A percentile compares a stretch with the other conserved stretches of the same genome.
phyloP scores from a whole-genome alignment of 768 basidiomycete genomes.

The Leccinellum luteum region DNA sequence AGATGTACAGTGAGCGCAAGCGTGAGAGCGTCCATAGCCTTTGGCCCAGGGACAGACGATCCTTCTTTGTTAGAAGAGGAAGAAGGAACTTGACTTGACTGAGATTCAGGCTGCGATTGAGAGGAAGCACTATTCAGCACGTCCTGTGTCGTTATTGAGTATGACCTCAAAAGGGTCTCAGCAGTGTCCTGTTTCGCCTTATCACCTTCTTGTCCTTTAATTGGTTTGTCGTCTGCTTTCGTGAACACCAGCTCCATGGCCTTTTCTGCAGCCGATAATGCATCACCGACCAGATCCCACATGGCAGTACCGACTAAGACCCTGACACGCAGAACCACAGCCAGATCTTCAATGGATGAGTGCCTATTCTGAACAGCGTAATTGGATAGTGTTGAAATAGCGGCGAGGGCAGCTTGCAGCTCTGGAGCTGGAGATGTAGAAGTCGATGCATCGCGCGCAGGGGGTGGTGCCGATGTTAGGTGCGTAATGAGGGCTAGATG shows the following conservation, averaged over 20 bases:
- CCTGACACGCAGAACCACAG: conserved; percentile 55
- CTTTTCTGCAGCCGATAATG: conserved; percentile 49
- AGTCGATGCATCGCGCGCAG: conserved; percentile 3
- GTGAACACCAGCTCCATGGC: conserved; percentile 42
- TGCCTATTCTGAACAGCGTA: conserved; percentile 36
- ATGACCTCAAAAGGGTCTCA: conserved; percentile 25
- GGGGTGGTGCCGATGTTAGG: conserved; percentile 28
- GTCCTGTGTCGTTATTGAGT: conserved; percentile 30
- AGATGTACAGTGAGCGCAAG: conserved; percentile 51
- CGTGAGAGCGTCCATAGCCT: conserved; percentile 32
- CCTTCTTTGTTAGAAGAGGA: conserved; percentile 5
- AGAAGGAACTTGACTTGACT: not conserved
- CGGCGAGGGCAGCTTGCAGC: conserved; percentile 30
- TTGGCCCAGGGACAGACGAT: conserved; percentile 13
- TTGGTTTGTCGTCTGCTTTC: conserved; percentile 4
- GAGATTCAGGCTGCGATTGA: conserved; percentile 20
- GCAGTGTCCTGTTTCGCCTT: conserved; percentile 11
- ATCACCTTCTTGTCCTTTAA: conserved; percentile 1
- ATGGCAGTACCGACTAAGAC: conserved; percentile 51
- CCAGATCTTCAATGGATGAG: conserved; percentile 44
- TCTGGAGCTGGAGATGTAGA: conserved; percentile 12
- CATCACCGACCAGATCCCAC: conserved; percentile 51
- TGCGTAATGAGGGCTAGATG: conserved; percentile 56
- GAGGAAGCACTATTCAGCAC: conserved; percentile 21
- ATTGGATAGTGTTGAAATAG: conserved; percentile 34